Conservation (phyloP, 177 flowering plant species). For the Tripterygium wilfordii region DNA sequence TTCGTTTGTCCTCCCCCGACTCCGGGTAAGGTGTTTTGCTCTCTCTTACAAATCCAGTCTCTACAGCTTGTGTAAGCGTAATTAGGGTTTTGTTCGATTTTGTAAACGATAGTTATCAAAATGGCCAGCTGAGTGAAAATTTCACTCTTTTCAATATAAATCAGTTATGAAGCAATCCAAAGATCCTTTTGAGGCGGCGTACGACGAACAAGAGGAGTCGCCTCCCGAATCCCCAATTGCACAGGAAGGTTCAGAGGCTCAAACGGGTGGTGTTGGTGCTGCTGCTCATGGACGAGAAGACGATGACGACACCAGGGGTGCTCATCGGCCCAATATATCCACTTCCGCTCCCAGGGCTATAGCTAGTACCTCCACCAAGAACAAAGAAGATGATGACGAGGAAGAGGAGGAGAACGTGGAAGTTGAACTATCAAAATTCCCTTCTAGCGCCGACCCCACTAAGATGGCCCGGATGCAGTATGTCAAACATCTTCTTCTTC, state of each 20-base stretch:
- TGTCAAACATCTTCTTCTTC: slow-evolving; percentile 12
- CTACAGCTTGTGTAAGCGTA: too few relatives aligned
- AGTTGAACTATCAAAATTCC: slow-evolving; percentile 64
- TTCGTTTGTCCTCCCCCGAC: too few relatives aligned
- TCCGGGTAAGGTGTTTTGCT: too few relatives aligned
- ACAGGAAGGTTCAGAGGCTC: slow-evolving; percentile 16
- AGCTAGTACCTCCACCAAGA: slow-evolving; percentile 23
- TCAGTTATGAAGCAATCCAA: slow-evolving; percentile 64
- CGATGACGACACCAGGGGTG: slow-evolving; percentile 1
- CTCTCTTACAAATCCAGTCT: too few relatives aligned
- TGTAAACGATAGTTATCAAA: too few relatives aligned
- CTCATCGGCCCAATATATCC: slow-evolving; percentile 14
- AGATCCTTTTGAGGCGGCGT: slow-evolving; percentile 89
- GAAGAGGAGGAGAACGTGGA: slow-evolving; percentile 96
- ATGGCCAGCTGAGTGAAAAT: too few relatives aligned
- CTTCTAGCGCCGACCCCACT: slow-evolving; percentile 67
- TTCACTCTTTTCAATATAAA: too few relatives aligned
- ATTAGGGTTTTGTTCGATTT: too few relatives aligned
- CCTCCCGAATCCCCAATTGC: slow-evolving; percentile 66
- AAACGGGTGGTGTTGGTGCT: slow-evolving; percentile 1
- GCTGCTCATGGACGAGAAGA: neutral
- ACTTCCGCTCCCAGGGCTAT: slow-evolving; percentile 14
- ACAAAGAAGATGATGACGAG: slow-evolving; percentile 82
- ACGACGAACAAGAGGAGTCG: slow-evolving; percentile 58
- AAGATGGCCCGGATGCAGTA: slow-evolving; percentile 94